These are phyloP conservation scores for Aureobasidium sp. DNA, from an alignment of 2,329 filamentous ascomycete species.

Conservation along the genomic window DNA sequence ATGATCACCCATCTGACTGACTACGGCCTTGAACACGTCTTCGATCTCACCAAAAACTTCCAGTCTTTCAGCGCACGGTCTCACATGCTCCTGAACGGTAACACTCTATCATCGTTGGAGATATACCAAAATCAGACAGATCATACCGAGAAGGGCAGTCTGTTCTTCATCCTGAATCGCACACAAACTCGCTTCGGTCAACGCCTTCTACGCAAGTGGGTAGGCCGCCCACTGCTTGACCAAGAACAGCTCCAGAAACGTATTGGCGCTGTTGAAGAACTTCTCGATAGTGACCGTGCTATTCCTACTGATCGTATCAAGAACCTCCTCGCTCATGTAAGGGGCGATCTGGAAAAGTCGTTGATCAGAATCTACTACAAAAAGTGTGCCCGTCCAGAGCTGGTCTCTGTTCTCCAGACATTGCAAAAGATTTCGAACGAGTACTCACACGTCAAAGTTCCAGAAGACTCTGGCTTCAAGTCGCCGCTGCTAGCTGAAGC, in stretches of 20 bases:
- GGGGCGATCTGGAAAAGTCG: slow-evolving; percentile 80
- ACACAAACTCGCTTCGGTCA: slow-evolving; percentile 86
- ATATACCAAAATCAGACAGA: slow-evolving; percentile 95
- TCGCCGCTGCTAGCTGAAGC: slow-evolving; percentile 63
- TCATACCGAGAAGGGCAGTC: slow-evolving; percentile 71
- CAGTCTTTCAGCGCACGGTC: slow-evolving; percentile 88
- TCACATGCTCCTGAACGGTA: slow-evolving; percentile 94
- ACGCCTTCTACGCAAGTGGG: slow-evolving; percentile 84
- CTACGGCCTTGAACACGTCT: slow-evolving; percentile 90
- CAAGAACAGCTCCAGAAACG: slow-evolving; percentile 66
- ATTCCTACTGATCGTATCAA: slow-evolving; percentile 65
- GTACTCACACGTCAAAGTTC: slow-evolving; percentile 58
- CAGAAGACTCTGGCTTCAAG: slow-evolving; percentile 61
- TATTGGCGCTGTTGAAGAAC: slow-evolving; percentile 76
- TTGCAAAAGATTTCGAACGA: slow-evolving; percentile 73
- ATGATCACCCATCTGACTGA: slow-evolving; percentile 93
- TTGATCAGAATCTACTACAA: slow-evolving; percentile 96
- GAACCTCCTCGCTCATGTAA: slow-evolving; percentile 60
- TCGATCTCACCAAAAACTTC: slow-evolving; percentile 94
- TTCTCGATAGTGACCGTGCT: slow-evolving; percentile 60
- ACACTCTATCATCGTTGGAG: slow-evolving; percentile 86
- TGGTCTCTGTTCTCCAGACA: slow-evolving; percentile 75
- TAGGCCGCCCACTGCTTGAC: slow-evolving; percentile 81
- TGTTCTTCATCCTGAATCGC: slow-evolving; percentile 93
- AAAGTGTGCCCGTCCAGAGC: slow-evolving; percentile 83